Percentiles rank a stretch among this genome's conserved stretches.
These are phyloP conservation scores for Cladosporium sp. DNA, from an alignment of 2,329 filamentous ascomycete species.

Conservation along the genomic window DNA sequence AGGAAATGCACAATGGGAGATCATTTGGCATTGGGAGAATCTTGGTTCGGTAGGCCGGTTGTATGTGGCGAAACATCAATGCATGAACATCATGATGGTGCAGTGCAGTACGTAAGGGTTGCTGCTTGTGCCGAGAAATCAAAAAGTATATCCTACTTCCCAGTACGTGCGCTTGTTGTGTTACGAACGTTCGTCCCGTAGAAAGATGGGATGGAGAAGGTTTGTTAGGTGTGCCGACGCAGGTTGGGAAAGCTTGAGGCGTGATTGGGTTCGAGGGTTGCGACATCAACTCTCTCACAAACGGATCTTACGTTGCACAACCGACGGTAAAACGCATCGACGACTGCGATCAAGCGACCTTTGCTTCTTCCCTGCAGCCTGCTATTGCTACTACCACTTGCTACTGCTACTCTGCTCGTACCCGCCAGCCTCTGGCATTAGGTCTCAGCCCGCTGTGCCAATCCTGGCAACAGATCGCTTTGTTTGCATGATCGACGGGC, in stretches of 20 bases:
- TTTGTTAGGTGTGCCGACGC: background rate
- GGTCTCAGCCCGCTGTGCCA: conserved; percentile 5
- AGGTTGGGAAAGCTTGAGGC: background rate
- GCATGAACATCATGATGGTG: no score
- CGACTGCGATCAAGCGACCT: background rate
- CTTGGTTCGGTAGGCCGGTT: no score
- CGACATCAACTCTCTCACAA: background rate
- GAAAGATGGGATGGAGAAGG: background rate
- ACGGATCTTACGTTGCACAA: background rate
- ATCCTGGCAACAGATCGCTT: conserved; percentile 2
- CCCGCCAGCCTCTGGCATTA: conserved; percentile 1
- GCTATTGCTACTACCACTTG: background rate
- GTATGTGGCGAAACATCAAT: no score
- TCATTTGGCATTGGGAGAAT: no score
- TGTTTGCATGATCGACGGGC: conserved; percentile 1
- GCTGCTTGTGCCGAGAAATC: no score
- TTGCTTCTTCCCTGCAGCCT: background rate
- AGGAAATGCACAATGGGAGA: no score
- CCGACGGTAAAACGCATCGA: background rate
- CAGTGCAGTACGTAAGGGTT: no score
- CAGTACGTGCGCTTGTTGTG: no score
- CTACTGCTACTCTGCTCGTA: background rate
- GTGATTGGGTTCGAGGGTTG: background rate
- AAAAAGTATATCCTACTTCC: no score
- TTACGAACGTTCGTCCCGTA: no score